Evolutionary conservation across 345 rosid species (phyloP).

Genomic region (Trapa incisa): DNA sequence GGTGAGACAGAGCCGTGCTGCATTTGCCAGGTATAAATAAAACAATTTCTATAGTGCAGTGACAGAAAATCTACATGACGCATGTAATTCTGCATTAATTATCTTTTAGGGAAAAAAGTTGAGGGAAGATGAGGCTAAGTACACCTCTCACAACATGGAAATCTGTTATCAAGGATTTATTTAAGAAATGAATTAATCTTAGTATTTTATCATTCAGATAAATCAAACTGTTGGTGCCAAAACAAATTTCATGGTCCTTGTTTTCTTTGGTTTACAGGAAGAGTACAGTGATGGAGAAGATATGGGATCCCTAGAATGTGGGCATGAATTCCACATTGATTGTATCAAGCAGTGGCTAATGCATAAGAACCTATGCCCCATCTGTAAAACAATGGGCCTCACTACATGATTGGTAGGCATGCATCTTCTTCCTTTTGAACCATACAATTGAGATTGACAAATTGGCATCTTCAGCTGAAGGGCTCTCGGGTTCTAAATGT

Average conservation of each 20-base stretch:
- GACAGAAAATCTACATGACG: no score
- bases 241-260: not conserved
- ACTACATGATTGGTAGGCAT: conserved; percentile 13
- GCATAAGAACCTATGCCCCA: conserved; percentile 76
- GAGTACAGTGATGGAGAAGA: conserved; percentile 54
- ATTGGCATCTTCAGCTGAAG: not conserved
- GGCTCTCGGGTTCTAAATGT: not conserved
- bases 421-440: not conserved
- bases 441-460: not conserved
- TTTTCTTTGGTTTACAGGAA: conserved; percentile 32
- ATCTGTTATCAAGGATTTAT: no score
- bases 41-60: not conserved
- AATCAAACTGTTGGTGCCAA: not conserved
- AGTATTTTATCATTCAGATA: no score
- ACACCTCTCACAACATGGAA: no score
- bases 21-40: conserved; percentile 55
- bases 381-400: conserved; percentile 68
- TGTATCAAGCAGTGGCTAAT: conserved; percentile 77
- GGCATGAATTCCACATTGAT: conserved; percentile 56
- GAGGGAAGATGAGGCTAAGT: no score
- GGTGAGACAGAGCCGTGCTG: conserved; percentile 64
- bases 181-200: no score
- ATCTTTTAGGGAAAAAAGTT: no score
- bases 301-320: conserved; percentile 61
- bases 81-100: no score